phyloP scores from a whole-genome alignment of 1,284 basidiomycete genomes.

The Prillingera fragicola region DNA sequence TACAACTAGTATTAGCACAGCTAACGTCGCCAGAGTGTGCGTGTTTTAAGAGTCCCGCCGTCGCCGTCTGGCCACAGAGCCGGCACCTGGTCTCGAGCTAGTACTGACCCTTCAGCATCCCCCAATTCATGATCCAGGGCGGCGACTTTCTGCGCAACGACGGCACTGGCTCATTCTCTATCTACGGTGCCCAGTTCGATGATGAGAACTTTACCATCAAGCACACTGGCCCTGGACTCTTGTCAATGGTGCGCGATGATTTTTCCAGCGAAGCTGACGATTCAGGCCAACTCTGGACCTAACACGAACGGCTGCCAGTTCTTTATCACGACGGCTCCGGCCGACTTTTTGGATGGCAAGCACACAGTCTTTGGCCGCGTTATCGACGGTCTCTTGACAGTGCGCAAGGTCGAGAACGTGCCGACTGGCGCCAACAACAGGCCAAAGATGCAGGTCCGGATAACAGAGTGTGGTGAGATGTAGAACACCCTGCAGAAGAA shows the following conservation, averaged over 20 bases:
- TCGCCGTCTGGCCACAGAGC: neutral
- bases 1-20: neutral
- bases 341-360: slow-evolving; percentile 90
- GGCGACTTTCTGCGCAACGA: slow-evolving; percentile 83
- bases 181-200: slow-evolving; percentile 90
- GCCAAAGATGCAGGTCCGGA: slow-evolving; percentile 23
- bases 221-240: slow-evolving; percentile 73
- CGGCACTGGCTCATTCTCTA: slow-evolving; percentile 88
- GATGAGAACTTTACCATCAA: slow-evolving; percentile 94
- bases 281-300: slow-evolving; percentile 87
- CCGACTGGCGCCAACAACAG: slow-evolving; percentile 61
- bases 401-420: slow-evolving; percentile 91
- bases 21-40: slow-evolving; percentile 16
- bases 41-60: neutral
- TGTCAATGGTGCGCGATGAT: slow-evolving; percentile 69
- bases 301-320: slow-evolving; percentile 94
- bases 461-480: slow-evolving; percentile 53
- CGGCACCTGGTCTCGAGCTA: neutral
- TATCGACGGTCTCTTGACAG: slow-evolving; percentile 77
- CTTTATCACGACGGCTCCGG: slow-evolving; percentile 91
- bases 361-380: slow-evolving; percentile 91
- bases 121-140: slow-evolving; percentile 52
- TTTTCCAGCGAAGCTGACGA: no score
- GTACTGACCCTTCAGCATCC: slow-evolving; percentile 25
- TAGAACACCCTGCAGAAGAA: slow-evolving; percentile 22